Evolutionary conservation across 192 early-diverging fungal species (phyloP), one percentile per base, ranked within the genome.

Genomic region (Chytriomyces sp.): DNA sequence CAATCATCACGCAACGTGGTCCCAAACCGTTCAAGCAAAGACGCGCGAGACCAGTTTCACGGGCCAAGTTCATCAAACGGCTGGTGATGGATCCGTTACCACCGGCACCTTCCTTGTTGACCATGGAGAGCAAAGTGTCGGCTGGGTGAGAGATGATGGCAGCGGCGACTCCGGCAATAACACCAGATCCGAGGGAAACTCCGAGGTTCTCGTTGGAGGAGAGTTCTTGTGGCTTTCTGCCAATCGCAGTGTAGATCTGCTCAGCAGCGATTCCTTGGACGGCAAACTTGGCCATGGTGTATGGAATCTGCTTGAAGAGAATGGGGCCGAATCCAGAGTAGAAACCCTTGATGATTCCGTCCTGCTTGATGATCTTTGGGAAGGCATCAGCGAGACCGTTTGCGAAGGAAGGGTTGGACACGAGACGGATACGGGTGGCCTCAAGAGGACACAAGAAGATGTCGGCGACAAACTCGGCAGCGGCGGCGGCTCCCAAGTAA

Each of bases 131-230:
- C 24, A 96, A 80, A 1, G 93, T 91, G 80, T 96, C 95, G 45
- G 95, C 95, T 8, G 95, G 95, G 84, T 96, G 95, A 60, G 93
- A 94, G 53, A 96, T 92, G 77, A 95, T 89, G 67, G 95, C 95
- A 85, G 92, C 93, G 72, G 93, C 89, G 69, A 96, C 86, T 88
- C 95, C 95, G 43, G 93, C 93, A 82, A 91, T 89, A 86, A 95
- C 94, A 67, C 95, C 95, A 78, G 91, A 94, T 6, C 88, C 89
- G 71, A 94, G 92, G 75, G 92, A 91, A 60, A 93, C 82, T 26
- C 69, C 64, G 59, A 89, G 84, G 63, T 88, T 82, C 28, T 77
- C 78, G n/a, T 76, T 61, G 35, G 76, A 20, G 49, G 86, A 77
- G n/a, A 87, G 67, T 59, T 85, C 61, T n/a, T 84, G 80, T 46